Conservation (phyloP, 2,329 filamentous ascomycete genomes). For the Exserohilum rostratum region DNA sequence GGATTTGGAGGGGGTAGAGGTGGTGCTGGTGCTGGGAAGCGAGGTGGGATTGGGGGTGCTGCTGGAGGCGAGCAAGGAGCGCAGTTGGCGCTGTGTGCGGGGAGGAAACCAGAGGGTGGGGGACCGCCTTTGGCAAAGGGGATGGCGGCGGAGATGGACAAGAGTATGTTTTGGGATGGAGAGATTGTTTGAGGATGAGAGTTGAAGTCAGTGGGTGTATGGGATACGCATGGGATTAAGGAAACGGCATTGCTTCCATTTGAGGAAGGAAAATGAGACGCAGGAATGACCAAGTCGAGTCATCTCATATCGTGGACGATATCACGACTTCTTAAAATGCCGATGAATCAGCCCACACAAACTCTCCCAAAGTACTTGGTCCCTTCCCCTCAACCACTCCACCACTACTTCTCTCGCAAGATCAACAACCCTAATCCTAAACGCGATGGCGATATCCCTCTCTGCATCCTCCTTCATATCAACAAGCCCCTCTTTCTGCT, state of each 20-base stretch:
- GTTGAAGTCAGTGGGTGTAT: too few species aligned
- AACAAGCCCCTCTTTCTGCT: constrained; percentile 23
- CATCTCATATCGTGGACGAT: neutral
- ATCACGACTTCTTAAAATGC: constrained; percentile 27
- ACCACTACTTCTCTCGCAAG: constrained; percentile 52
- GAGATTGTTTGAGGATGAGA: constrained; percentile 23
- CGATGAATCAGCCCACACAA: constrained; percentile 71
- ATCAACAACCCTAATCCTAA: constrained; percentile 47
- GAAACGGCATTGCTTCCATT: too few species aligned
- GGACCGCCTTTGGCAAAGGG: constrained; percentile 38
- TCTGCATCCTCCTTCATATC: constrained; percentile 35
- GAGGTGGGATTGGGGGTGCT: neutral
- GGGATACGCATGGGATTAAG: too few species aligned
- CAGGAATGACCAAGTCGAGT: neutral
- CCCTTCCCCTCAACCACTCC: constrained; percentile 77
- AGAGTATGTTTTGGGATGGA: constrained; percentile 39
- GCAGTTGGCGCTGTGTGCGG: constrained; percentile 23
- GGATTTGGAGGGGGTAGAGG: constrained; percentile 7
- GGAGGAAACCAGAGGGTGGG: constrained; percentile 23
- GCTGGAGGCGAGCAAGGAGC: too few species aligned
- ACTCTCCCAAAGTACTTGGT: constrained; percentile 80
- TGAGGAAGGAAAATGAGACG: neutral
- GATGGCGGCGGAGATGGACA: constrained; percentile 35
- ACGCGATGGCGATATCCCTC: constrained; percentile 45
- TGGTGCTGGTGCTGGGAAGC: constrained; percentile 1